Conservation (phyloP, 495 filamentous ascomycete species). For the Hamigera avellanea region DNA sequence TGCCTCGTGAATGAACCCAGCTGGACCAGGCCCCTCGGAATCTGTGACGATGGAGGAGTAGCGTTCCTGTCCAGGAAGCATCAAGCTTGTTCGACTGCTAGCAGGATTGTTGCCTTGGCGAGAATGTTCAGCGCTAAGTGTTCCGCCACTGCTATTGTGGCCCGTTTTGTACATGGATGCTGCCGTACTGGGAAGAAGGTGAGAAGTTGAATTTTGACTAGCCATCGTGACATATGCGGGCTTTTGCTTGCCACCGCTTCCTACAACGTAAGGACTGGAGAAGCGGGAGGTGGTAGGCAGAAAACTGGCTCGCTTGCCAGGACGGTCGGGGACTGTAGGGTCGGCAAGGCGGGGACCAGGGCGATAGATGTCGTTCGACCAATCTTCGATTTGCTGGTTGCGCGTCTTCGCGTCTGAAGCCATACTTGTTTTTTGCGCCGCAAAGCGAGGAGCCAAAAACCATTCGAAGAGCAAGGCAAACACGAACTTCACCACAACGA, state of each 20-base stretch:
- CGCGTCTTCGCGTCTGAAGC: constrained; percentile 62
- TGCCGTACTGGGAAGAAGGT: constrained; percentile 53
- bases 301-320: constrained; percentile 73
- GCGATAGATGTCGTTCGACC: constrained; percentile 94
- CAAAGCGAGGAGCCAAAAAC: constrained; percentile 79
- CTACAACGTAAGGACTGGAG: constrained; percentile 78
- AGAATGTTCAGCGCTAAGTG: constrained; percentile 34
- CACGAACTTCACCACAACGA: constrained; percentile 76
- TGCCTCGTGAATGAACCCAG: constrained; percentile 87
- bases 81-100: constrained; percentile 43
- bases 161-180: constrained; percentile 56
- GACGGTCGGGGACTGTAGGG: constrained; percentile 49
- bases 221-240: constrained; percentile 84
- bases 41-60: constrained; percentile 48
- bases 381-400: constrained; percentile 93
- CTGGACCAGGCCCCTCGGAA: constrained; percentile 65
- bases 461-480: constrained; percentile 92
- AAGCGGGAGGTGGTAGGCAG: constrained; percentile 82
- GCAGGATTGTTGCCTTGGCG: constrained; percentile 21
- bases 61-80: constrained; percentile 28
- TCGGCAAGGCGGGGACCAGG: constrained; percentile 73
- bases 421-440: constrained; percentile 61
- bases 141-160: constrained; percentile 55
- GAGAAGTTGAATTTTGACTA: constrained; percentile 72
- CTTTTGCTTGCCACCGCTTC: constrained; percentile 39